These are phyloP conservation scores for Aspergillus sp. DNA, from an alignment of 2,329 filamentous ascomycete genomes.

Conservation along the genomic window DNA sequence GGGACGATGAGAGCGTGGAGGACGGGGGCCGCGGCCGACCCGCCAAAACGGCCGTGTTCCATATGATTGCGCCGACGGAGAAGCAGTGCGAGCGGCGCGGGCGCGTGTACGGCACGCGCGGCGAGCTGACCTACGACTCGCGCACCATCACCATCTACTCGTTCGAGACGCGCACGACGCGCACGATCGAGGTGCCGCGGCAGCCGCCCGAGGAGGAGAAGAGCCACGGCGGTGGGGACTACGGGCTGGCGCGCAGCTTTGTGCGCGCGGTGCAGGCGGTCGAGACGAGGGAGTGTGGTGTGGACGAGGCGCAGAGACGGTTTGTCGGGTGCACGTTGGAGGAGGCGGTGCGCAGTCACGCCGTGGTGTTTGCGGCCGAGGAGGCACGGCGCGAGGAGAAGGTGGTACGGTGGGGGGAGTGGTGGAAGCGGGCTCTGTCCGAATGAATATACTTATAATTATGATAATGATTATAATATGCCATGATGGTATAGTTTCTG, in stretches of 20 bases:
- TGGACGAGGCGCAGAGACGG: constrained; percentile 69
- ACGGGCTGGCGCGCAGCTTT: constrained; percentile 78
- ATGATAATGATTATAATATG: no score
- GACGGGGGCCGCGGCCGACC: constrained; percentile 40
- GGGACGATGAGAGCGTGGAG: constrained; percentile 65
- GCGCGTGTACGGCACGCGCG: constrained; percentile 79
- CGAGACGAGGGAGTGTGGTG: constrained; percentile 66
- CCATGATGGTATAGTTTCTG: no score
- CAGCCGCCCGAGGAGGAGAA: constrained; percentile 56
- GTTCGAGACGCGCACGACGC: constrained; percentile 59
- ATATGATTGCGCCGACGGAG: constrained; percentile 90
- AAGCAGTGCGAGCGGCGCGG: constrained; percentile 84
- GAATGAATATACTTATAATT: no score
- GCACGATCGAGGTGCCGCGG: constrained; percentile 59
- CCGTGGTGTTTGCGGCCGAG: constrained; percentile 90
- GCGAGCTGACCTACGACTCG: constrained; percentile 85
- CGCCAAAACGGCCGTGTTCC: constrained; percentile 83
- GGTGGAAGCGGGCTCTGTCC: constrained; percentile 60
- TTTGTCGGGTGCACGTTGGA: constrained; percentile 81
- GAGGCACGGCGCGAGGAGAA: constrained; percentile 70
- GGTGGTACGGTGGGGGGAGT: constrained; percentile 71
- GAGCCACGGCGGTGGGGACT: constrained; percentile 74
- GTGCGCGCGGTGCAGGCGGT: constrained; percentile 78
- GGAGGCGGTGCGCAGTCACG: constrained; percentile 85
- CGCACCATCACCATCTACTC: constrained; percentile 71